phyloP scores from a whole-genome alignment of 192 early-diverging fungal genomes.

The Helicostylum pulchrum region DNA sequence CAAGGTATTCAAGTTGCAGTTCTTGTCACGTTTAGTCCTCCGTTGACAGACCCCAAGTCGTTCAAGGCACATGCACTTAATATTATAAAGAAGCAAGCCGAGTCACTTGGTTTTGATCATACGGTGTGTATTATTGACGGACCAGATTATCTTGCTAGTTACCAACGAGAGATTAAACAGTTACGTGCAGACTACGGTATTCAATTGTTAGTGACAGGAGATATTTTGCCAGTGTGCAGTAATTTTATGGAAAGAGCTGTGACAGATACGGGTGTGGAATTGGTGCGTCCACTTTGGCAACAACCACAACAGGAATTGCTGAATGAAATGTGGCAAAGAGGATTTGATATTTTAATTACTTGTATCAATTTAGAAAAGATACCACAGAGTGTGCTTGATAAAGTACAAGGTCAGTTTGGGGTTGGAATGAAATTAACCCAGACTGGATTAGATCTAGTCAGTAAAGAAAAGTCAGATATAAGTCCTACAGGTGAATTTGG shows the following conservation, averaged over 20 bases:
- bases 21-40: conserved; percentile 50
- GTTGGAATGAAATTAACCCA: conserved; percentile 42
- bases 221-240: conserved; percentile 59
- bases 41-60: conserved; percentile 31
- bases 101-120: conserved; percentile 48
- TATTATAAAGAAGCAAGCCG: conserved; percentile 44
- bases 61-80: conserved; percentile 55
- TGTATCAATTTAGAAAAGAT: conserved; percentile 27
- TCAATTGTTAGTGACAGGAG: conserved; percentile 55
- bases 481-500: conserved; percentile 65
- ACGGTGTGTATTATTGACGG: conserved; percentile 38
- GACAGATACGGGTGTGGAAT: conserved; percentile 39
- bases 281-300: conserved; percentile 58
- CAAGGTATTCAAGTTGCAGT: conserved; percentile 38
- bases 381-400: not conserved
- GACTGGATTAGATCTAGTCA: conserved; percentile 39
- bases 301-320: conserved; percentile 43
- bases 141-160: conserved; percentile 48
- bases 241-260: conserved; percentile 59
- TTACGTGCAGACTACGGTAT: conserved; percentile 43
- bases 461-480: conserved; percentile 32
- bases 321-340: conserved; percentile 34
- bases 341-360: conserved; percentile 26
- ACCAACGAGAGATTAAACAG: conserved; percentile 38
- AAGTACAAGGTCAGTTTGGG: conserved; percentile 24